Evolutionary conservation across 2,329 filamentous ascomycete species (phyloP), one percentile per base, ranked within the genome.

Genomic region (Aspergillus sp.): DNA sequence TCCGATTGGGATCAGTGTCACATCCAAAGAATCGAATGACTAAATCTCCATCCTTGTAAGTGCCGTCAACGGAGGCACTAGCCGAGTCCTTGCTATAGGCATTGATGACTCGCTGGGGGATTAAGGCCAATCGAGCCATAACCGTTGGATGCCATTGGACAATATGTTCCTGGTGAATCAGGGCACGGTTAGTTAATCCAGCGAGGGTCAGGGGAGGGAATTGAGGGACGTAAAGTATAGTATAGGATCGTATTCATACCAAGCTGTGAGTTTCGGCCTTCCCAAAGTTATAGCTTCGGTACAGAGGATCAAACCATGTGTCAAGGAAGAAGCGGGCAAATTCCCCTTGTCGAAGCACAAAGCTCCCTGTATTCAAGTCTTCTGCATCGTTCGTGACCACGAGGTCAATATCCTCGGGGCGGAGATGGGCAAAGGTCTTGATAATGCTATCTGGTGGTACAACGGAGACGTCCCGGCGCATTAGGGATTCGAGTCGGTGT

Each of bases 91-190:
- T 71, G 60, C 82, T 87, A 75, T 97, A 98, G 0, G 90, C 84
- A 70, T 96, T 96, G 72, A 99, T 79, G 35, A 83, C 81, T 52
- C 88, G 85, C 75, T 99, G 95, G 2, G 93, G 92, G n/a, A 99
- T 82, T 21, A 99, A 81, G 1, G 90, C 93, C 61, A 98, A 79
- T 71, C 92, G 95, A 39, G 93, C 91, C 11, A 99, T 84, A 45
- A 99, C 89, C 0, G 95, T 99, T 27, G 93, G 92, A 72, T 99
- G 95, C 96, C 95, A 99, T 80, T 96, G 93, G 35, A 91, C 86
- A 64, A 93, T 89, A 71, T 95, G 90, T 76, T 93, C 90, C 90
- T 93, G 61, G 33, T 55, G 33, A 46, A 57, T 56, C 39, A 14
- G 44, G 27, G 27, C 21, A 43, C 46, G 21, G 52, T 80, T 62